These are phyloP conservation scores for Ophiostoma australiae DNA, from an alignment of 2,329 filamentous ascomycete species.

Conservation along the genomic window DNA sequence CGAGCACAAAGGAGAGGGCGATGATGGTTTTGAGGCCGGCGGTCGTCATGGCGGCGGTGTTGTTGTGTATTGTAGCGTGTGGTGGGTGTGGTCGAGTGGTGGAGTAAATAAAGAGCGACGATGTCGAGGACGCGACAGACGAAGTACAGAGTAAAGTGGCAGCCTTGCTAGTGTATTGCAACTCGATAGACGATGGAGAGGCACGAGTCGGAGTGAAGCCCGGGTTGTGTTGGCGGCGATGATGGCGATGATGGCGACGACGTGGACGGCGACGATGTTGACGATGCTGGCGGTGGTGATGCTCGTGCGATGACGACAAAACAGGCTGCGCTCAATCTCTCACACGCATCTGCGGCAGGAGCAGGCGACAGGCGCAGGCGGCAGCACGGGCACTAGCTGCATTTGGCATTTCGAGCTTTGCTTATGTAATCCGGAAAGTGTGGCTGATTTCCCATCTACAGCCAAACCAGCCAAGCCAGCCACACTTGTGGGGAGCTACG, in stretches of 20 bases:
- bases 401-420: not conserved
- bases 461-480: not conserved
- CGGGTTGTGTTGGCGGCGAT: not conserved
- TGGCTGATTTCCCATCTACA: not conserved
- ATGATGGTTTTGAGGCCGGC: conserved; percentile 99
- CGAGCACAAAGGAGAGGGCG: conserved; percentile 95
- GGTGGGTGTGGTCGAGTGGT: too few species aligned
- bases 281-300: not conserved
- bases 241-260: not conserved
- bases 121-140: not conserved
- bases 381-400: conserved; percentile 10
- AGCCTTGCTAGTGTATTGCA: not conserved
- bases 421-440: not conserved
- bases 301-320: conserved; percentile 8
- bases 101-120: not conserved
- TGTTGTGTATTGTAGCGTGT: not conserved
- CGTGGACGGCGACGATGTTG: not conserved
- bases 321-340: conserved; percentile 10
- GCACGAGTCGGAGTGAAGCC: not conserved
- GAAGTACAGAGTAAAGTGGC: too few species aligned
- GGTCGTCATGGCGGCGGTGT: conserved; percentile 53
- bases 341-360: conserved; percentile 2
- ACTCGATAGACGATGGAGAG: not conserved
- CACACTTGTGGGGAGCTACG: conserved; percentile 12
- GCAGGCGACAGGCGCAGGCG: not conserved